Percentiles rank a stretch among this genome's conserved stretches.
Evolutionary conservation across 805 yeast species (phyloP).

Genomic region (Metschnikowia borealis): DNA sequence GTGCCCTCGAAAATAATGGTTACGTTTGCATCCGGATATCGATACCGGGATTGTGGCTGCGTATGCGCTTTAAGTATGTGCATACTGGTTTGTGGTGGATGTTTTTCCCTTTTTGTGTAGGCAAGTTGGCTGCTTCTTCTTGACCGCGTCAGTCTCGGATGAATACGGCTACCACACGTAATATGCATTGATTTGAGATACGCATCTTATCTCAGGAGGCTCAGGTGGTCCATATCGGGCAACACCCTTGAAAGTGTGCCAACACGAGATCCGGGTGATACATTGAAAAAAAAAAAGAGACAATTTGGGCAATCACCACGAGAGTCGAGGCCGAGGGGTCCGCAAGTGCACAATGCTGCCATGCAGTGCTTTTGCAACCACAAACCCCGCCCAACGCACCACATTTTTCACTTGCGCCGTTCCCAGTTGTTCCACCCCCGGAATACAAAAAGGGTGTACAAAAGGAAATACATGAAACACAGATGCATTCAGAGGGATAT

Average conservation of each 20-base stretch:
- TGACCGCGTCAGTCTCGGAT: neutral
- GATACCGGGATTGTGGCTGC: neutral
- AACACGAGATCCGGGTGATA: neutral
- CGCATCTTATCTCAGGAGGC: conserved; percentile 1
- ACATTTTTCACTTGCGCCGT: neutral
- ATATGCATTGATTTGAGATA: neutral
- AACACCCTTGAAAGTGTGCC: neutral
- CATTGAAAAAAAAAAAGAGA: neutral
- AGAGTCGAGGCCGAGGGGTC: neutral
- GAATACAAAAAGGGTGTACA: neutral
- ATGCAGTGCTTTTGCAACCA: conserved; percentile 4
- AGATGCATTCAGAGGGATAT: neutral
- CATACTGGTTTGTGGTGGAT: neutral
- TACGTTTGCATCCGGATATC: neutral
- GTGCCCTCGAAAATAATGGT: neutral
- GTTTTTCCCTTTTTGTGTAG: neutral
- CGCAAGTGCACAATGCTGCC: neutral
- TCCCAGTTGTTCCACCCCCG: neutral
- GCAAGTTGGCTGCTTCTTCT: neutral
- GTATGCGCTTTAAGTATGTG: neutral
- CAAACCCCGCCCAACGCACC: neutral
- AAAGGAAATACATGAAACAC: neutral
- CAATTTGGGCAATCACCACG: neutral
- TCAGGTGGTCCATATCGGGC: neutral
- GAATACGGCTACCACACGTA: neutral